Evolutionary conservation across 2,329 filamentous ascomycete species (phyloP).

Genomic region (Neospermospora avenae): DNA sequence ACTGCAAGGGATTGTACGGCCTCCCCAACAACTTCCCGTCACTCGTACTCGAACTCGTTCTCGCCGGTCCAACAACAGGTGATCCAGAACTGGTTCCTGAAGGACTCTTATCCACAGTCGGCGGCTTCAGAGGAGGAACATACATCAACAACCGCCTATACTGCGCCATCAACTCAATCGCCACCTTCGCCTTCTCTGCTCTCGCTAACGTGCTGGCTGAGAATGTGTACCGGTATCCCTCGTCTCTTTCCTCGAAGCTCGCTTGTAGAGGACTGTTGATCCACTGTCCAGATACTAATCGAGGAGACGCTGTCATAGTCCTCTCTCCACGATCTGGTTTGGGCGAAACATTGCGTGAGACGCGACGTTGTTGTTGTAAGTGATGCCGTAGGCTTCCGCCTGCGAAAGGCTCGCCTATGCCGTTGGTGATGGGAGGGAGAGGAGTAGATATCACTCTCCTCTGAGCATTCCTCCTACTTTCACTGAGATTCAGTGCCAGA

Average conservation of each 20-base stretch:
- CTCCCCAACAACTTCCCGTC: slow-evolving; percentile 54
- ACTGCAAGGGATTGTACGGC: slow-evolving; percentile 86
- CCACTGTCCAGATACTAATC: slow-evolving; percentile 41
- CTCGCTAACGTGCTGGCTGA: slow-evolving; percentile 77
- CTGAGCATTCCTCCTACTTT: slow-evolving; percentile 66
- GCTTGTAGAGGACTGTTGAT: slow-evolving; percentile 46
- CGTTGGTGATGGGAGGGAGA: slow-evolving; percentile 40
- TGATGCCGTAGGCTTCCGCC: slow-evolving; percentile 64
- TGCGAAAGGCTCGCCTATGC: slow-evolving; percentile 45
- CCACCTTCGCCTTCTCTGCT: slow-evolving; percentile 78
- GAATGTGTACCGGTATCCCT: slow-evolving; percentile 63
- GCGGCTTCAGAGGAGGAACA: slow-evolving; percentile 67
- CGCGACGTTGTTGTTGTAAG: slow-evolving; percentile 66
- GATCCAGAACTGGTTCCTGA: slow-evolving; percentile 36
- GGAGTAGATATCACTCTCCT: slow-evolving; percentile 51
- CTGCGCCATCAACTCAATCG: slow-evolving; percentile 82
- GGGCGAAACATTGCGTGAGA: slow-evolving; percentile 60
- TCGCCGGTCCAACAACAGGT: slow-evolving; percentile 27
- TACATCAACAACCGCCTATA: slow-evolving; percentile 77
- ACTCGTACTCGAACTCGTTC: slow-evolving; percentile 6
- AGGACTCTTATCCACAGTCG: slow-evolving; percentile 39
- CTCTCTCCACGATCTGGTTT: slow-evolving; percentile 43
- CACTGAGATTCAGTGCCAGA: slow-evolving; percentile 84
- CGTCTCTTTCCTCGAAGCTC: slow-evolving; percentile 46
- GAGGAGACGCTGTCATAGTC: slow-evolving; percentile 35